Base-by-base conservation (phyloP, 139 green algal species). In the Chlamydomonas eustigma region DNA sequence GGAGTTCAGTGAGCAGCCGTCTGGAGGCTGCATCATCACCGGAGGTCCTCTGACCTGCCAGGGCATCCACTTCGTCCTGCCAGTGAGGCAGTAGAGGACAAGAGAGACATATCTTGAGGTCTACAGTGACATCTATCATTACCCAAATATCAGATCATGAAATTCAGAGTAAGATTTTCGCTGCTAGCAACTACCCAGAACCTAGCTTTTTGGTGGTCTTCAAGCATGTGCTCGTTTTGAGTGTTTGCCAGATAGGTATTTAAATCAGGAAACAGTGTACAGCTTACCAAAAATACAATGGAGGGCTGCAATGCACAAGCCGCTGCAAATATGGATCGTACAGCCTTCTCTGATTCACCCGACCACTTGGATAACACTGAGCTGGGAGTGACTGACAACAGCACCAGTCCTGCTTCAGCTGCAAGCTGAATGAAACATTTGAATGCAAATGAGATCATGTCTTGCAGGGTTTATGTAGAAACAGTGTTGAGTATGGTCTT, bases 1-100 rank as follows among this genome's bases (percentile, higher is more conserved):
- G 83, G 64, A 92, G 79, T 78, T 92, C 88, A 0, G 87, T 92
- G 36, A 92, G 79, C 73, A 92, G 68, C 3, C 86, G 81, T 36
- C 86, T 64, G 0, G 76, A 72, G 0, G 76, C 22, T 24, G 81
- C 39, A 68, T 91, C 88, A 31, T 84, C 80, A 28, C 69, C 64
- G 67, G 73, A 76, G 3, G 35, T 76, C n/a, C 75, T 32, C 64
- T 73, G 51, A 2, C 76, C 73, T 18, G 80, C 85, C n/a, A 92
- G 67, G 50, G 71, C 80, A 58, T 92, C 87, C 0, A 92, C 66
- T 71, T 92, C 86, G 75, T 92, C 87, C 85, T 89, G 81, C 33
- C 44, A 72, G 37, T n/a, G n/a, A n/a, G n/a, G n/a, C n/a, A n/a
- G n/a, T n/a, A n/a, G n/a, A n/a, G n/a, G n/a, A n/a, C n/a, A n/a